phyloP scores from a whole-genome alignment of 345 rosid genomes.

The Brassica cretica region DNA sequence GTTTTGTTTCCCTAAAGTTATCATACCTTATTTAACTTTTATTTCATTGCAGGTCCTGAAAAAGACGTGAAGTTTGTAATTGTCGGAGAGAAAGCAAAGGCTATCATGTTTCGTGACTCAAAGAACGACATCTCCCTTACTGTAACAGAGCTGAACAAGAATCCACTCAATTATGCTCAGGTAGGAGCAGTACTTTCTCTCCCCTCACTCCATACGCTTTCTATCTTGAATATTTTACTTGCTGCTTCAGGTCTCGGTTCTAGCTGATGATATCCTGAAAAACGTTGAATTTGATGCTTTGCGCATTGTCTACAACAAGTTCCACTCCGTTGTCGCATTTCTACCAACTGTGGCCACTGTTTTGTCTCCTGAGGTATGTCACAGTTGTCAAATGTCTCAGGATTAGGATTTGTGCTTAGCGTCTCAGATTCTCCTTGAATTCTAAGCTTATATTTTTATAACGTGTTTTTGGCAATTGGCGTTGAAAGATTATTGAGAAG shows the following conservation, averaged over 20 bases:
- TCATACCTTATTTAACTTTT: background rate
- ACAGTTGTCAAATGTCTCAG: conserved; percentile 28
- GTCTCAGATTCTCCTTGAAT: conserved; percentile 13
- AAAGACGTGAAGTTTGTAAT: conserved; percentile 79
- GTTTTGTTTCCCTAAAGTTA: conserved; percentile 2
- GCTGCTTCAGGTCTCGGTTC: conserved; percentile 73
- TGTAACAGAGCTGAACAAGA: conserved; percentile 79
- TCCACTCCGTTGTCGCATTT: conserved; percentile 76
- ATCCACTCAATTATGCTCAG: conserved; percentile 94
- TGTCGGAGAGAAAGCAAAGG: conserved; percentile 91
- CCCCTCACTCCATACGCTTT: background rate
- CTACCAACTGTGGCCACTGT: conserved; percentile 80
- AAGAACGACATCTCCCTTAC: conserved; percentile 61
- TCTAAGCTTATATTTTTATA: background rate
- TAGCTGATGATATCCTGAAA: conserved; percentile 96
- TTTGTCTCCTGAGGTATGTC: conserved; percentile 82
- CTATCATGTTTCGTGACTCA: conserved; percentile 81
- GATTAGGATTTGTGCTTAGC: background rate
- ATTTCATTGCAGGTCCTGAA: conserved; percentile 64
- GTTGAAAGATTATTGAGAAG: conserved; percentile 70
- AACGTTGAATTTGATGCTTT: conserved; percentile 91
- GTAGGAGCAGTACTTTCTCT: conserved; percentile 19
- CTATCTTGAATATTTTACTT: conserved; percentile 11
- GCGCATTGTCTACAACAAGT: conserved; percentile 90
- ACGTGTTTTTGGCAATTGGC: background rate